phyloP scores from a whole-genome alignment of 352 stramenopile species.

The Bremia lactucae region DNA sequence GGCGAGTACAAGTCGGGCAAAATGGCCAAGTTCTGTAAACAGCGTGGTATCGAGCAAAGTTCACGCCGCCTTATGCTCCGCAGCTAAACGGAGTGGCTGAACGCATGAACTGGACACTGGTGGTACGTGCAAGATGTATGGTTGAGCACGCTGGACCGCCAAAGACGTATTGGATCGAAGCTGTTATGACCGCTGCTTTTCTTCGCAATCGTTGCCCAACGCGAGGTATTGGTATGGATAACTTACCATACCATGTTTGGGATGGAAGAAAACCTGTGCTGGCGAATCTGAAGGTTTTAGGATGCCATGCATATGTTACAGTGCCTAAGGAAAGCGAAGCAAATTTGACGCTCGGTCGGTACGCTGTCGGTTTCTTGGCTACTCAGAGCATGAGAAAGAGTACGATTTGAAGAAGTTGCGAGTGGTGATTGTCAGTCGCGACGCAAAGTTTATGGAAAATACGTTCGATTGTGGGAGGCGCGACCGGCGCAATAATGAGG shows the following conservation, averaged over 20 bases:
- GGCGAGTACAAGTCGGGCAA: no score
- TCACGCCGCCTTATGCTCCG: neutral
- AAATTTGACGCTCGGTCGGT: constrained; percentile 1
- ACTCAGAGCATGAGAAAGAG: constrained; percentile 4
- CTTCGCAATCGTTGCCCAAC: constrained; percentile 3
- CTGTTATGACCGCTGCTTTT: neutral
- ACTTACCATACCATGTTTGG: constrained; percentile 3
- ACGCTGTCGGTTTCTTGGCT: constrained; percentile 1
- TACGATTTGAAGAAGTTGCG: neutral
- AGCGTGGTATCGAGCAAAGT: neutral
- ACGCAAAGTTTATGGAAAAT: neutral
- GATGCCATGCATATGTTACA: neutral
- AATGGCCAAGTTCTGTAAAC: neutral
- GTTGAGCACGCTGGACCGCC: neutral
- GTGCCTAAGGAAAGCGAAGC: neutral
- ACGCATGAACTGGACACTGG: constrained; percentile 4
- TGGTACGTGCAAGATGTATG: neutral
- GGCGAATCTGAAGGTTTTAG: neutral
- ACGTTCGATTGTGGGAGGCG: neutral
- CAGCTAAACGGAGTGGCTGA: neutral
- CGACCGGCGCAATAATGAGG: neutral
- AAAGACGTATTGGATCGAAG: neutral
- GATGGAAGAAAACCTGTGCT: neutral
- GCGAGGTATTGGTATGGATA: neutral
- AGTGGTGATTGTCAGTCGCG: neutral